A percentile compares a stretch with the other conserved stretches of the same genome.
These are phyloP conservation scores for Kluyveromyces marxianus DNA, from an alignment of 1,139 yeast genomes.

Conservation along the genomic window DNA sequence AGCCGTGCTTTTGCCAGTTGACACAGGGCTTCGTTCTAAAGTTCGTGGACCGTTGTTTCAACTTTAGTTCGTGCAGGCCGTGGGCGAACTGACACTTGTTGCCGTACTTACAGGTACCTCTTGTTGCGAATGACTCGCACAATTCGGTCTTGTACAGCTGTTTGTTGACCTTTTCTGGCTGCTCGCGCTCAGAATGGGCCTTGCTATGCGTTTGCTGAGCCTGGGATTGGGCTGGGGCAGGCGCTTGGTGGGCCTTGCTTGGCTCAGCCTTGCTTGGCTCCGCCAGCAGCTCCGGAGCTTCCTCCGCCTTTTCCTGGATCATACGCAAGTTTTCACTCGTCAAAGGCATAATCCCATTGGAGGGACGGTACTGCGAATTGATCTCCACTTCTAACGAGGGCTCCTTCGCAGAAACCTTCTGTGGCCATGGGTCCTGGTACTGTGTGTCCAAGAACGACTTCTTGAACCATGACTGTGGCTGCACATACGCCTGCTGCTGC, in stretches of 20 bases:
- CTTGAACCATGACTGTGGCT: not conserved
- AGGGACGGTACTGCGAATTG: conserved; percentile 15
- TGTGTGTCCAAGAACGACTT: not conserved
- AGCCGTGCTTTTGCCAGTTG: conserved; percentile 77
- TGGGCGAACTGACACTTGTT: conserved; percentile 93
- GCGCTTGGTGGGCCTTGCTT: too few species aligned
- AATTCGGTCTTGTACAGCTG: conserved; percentile 84
- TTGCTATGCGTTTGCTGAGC: not conserved
- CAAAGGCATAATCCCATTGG: conserved; percentile 15
- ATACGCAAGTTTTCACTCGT: conserved; percentile 20
- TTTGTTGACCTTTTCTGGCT: conserved; percentile 42
- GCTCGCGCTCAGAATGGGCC: conserved; percentile 2
- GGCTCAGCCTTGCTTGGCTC: not conserved
- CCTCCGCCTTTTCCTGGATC: conserved; percentile 6
- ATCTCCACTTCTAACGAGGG: conserved; percentile 19
- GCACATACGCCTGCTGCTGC: not conserved
- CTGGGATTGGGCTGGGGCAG: not conserved
- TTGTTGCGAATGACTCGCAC: conserved; percentile 69
- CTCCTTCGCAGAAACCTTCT: not conserved
- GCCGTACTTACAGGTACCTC: conserved; percentile 80
- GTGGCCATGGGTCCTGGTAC: conserved; percentile 1
- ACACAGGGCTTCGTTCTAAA: conserved; percentile 91
- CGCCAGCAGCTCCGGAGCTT: not conserved
- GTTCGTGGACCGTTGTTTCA: conserved; percentile 68
- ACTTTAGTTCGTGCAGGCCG: conserved; percentile 69